These are phyloP conservation scores for Penicillium sp. DNA, from an alignment of 2,329 filamentous ascomycete species.

Conservation along the genomic window DNA sequence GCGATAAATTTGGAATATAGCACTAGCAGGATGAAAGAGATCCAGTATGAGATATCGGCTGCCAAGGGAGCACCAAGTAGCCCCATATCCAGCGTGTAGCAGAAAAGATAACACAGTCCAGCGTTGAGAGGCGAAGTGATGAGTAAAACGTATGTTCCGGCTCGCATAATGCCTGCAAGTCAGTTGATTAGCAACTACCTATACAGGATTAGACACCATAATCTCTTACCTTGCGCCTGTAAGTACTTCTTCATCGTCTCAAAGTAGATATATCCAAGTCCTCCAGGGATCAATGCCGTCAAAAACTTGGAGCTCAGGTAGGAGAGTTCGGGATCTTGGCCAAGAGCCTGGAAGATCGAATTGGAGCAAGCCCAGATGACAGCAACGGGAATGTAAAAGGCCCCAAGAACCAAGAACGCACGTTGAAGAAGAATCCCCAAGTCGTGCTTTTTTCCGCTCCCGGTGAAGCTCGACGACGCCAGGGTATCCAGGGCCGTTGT, in stretches of 20 bases:
- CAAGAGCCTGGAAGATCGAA: constrained; percentile 66
- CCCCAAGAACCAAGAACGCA: constrained; percentile 64
- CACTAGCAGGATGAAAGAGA: constrained; percentile 71
- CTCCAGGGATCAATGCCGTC: constrained; percentile 69
- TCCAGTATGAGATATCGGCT: constrained; percentile 81
- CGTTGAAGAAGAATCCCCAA: constrained; percentile 75
- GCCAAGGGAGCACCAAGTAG: constrained; percentile 76
- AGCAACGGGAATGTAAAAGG: constrained; percentile 69
- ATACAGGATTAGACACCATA: not conserved
- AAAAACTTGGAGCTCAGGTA: constrained; percentile 69
- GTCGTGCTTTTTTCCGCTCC: constrained; percentile 71
- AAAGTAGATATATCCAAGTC: constrained; percentile 82
- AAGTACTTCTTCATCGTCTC: constrained; percentile 65
- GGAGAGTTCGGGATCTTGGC: constrained; percentile 74
- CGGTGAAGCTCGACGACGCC: constrained; percentile 76
- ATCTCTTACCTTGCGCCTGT: constrained; percentile 51
- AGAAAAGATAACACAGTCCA: constrained; percentile 61
- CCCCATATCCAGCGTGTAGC: constrained; percentile 66
- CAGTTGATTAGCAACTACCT: not conserved
- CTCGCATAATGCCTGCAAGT: constrained; percentile 55
- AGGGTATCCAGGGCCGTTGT: constrained; percentile 83
- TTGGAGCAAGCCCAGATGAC: constrained; percentile 72
- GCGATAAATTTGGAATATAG: constrained; percentile 66
- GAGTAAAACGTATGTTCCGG: constrained; percentile 59
- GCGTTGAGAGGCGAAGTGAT: constrained; percentile 59